Evolutionary conservation across 2,329 filamentous ascomycete genomes (phyloP).

Genomic region (Monosporascus sp.): DNA sequence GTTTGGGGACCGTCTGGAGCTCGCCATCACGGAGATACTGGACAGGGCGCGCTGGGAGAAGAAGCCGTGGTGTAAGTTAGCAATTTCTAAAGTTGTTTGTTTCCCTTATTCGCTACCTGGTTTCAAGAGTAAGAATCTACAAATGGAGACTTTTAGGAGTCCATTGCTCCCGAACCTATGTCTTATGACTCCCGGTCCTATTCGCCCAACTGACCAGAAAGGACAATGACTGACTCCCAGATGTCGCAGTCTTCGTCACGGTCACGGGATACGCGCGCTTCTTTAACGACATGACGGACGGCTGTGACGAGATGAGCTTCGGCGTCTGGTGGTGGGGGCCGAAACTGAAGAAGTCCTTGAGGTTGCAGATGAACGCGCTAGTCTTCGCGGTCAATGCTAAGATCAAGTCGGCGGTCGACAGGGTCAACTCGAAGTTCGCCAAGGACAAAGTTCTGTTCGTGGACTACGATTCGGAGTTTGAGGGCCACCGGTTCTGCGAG

Average conservation of each 20-base stretch:
- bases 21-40: conserved; percentile 38
- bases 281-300: conserved; percentile 39
- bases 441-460: conserved; percentile 36
- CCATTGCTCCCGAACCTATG: no score
- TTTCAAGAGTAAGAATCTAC: no score
- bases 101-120: no score
- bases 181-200: no score
- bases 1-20: conserved; percentile 34
- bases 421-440: conserved; percentile 32
- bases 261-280: conserved; percentile 44
- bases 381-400: conserved; percentile 37
- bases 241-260: conserved; percentile 30
- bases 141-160: no score
- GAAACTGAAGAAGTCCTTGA: conserved; percentile 33
- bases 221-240: no score
- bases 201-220: no score
- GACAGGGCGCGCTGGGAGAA: conserved; percentile 40
- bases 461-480: conserved; percentile 38
- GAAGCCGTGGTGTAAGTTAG: conserved; percentile 26
- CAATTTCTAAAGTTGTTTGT: no score
- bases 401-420: conserved; percentile 29
- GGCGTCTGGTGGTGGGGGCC: conserved; percentile 42
- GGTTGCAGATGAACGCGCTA: conserved; percentile 38
- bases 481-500: conserved; percentile 42
- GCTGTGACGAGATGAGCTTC: conserved; percentile 39